Conservation (phyloP, 352 stramenopile genomes). For the Globisporangium cystogenes region DNA sequence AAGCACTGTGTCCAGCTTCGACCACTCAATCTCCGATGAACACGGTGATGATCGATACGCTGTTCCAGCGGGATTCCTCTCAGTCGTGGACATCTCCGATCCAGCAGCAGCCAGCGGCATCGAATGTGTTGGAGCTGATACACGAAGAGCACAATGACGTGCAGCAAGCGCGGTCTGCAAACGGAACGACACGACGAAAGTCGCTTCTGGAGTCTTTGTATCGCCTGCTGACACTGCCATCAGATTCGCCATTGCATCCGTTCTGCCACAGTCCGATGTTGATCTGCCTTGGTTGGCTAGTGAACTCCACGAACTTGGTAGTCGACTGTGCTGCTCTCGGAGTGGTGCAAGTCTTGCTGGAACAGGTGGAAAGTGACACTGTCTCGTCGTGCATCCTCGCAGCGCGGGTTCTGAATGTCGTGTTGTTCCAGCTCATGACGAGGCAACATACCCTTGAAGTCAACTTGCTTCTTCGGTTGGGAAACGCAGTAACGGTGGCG, state of each 20-base stretch:
- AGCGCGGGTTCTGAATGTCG: conserved; percentile 6
- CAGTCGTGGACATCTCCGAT: neutral
- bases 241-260: conserved; percentile 3
- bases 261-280: conserved; percentile 4
- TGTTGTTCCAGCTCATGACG: conserved; percentile 10
- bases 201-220: conserved; percentile 11
- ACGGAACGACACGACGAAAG: neutral
- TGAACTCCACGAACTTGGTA: conserved; percentile 3
- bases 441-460: neutral
- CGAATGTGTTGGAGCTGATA: neutral
- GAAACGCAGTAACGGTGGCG: conserved; percentile 9
- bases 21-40: conserved; percentile 4
- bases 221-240: conserved; percentile 1
- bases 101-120: neutral
- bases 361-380: conserved; percentile 2
- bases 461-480: conserved; percentile 5
- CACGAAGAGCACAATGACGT: conserved; percentile 7
- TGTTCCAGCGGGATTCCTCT: conserved; percentile 4
- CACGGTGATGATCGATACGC: conserved; percentile 2
- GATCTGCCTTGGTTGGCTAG: conserved; percentile 9
- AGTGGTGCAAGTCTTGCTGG: conserved; percentile 1
- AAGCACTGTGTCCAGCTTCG: conserved; percentile 1
- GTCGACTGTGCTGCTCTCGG: conserved; percentile 8
- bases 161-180: neutral
- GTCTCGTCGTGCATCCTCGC: conserved; percentile 2